These are phyloP conservation scores for Piper longum DNA, from an alignment of 164 flowering plant genomes.

Conservation along the genomic window DNA sequence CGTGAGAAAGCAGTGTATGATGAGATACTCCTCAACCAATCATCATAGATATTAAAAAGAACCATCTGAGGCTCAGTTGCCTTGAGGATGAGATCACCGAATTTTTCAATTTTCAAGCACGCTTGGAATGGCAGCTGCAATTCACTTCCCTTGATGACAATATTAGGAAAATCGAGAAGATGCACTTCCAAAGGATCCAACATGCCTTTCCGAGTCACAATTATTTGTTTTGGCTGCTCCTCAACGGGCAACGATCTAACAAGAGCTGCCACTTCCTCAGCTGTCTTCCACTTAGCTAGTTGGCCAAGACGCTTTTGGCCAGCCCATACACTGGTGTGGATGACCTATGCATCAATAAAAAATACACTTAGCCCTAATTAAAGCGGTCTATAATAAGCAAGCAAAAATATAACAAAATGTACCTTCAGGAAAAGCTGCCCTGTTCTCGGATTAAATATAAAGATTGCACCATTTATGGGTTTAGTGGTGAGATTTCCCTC, in stretches of 20 bases:
- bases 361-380: not conserved
- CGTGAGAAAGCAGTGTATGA: conserved; percentile 98
- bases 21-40: conserved; percentile 96
- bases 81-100: conserved; percentile 92
- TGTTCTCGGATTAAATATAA: conserved; percentile 94
- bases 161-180: conserved; percentile 97
- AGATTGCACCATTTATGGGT: conserved; percentile 99
- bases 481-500: conserved; percentile 99
- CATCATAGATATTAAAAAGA: conserved; percentile 94
- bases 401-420: not conserved
- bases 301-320: conserved; percentile 99
- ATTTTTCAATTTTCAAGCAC: conserved; percentile 95
- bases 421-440: conserved; percentile 98
- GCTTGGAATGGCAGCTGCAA: conserved; percentile 99
- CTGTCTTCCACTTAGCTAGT: conserved; percentile 99
- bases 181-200: conserved; percentile 98
- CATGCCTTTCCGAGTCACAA: conserved; percentile 99
- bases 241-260: conserved; percentile 98
- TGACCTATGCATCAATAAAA: conserved; percentile 42
- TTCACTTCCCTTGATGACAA: conserved; percentile 98
- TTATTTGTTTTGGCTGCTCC: conserved; percentile 97
- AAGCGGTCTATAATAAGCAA: not conserved
- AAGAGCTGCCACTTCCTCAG: conserved; percentile 99
- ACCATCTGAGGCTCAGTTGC: conserved; percentile 99
- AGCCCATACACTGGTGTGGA: conserved; percentile 99